phyloP scores from a whole-genome alignment of 2,329 filamentous ascomycete genomes.

The Pseudogymnoascus sp. region DNA sequence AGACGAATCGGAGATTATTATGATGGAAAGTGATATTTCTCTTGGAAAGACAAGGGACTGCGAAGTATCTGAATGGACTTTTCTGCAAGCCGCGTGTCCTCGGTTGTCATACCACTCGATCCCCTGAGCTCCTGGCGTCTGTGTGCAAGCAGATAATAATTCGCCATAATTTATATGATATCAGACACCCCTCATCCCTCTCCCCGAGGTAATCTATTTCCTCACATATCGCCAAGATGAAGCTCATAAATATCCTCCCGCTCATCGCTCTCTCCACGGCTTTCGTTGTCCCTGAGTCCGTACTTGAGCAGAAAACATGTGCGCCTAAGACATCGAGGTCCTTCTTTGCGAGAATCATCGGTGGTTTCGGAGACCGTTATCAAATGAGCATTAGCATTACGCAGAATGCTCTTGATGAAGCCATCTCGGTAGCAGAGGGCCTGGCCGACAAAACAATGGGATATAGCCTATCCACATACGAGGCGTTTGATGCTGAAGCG shows the following conservation, averaged over 20 bases:
- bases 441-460: slow-evolving; percentile 15
- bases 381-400: slow-evolving; percentile 20
- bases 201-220: background rate
- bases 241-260: slow-evolving; percentile 36
- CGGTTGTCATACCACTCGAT: background rate
- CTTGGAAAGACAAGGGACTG: background rate
- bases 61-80: background rate
- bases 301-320: slow-evolving; percentile 34
- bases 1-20: background rate
- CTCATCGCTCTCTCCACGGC: slow-evolving; percentile 41
- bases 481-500: slow-evolving; percentile 25
- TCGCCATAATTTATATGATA: slow-evolving; percentile 1
- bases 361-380: slow-evolving; percentile 23
- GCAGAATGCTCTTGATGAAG: slow-evolving; percentile 26
- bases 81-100: background rate
- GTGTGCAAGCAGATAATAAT: background rate
- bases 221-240: slow-evolving; percentile 23
- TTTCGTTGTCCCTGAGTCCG: slow-evolving; percentile 43
- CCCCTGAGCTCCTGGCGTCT: background rate
- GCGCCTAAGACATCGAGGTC: slow-evolving; percentile 27
- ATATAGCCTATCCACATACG: slow-evolving; percentile 16
- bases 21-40: background rate
- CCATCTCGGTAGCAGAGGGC: slow-evolving; percentile 20
- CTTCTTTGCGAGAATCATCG: slow-evolving; percentile 27
- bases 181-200: slow-evolving; percentile 1